Conservation (phyloP, 2,329 filamentous ascomycete genomes). For the Orbilia ellipsospora region DNA sequence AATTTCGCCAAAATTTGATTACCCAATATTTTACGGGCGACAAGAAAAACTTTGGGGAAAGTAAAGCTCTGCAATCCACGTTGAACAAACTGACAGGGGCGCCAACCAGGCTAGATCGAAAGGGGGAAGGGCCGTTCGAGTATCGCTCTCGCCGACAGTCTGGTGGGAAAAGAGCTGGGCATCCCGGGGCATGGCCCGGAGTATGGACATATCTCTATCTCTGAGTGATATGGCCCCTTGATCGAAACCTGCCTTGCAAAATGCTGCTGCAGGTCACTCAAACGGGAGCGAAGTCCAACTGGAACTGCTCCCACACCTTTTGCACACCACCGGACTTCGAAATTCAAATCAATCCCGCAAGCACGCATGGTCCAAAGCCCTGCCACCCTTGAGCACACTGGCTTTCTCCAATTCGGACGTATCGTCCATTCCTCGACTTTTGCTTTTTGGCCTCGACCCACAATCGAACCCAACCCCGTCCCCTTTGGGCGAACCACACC, state of each 20-base stretch:
- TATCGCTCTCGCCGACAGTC: constrained; percentile 49
- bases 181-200: constrained; percentile 42
- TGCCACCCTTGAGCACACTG: constrained; percentile 43
- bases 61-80: constrained; percentile 36
- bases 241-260: constrained; percentile 14
- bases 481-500: constrained; percentile 36
- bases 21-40: constrained; percentile 34
- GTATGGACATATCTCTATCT: not conserved
- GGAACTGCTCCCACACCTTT: constrained; percentile 15
- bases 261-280: constrained; percentile 25
- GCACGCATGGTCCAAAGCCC: constrained; percentile 44
- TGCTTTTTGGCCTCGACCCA: constrained; percentile 51
- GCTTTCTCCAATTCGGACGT: constrained; percentile 51
- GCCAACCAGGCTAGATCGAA: constrained; percentile 25
- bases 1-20: constrained; percentile 55
- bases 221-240: not conserved
- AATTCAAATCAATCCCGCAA: constrained; percentile 55
- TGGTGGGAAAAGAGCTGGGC: constrained; percentile 11
- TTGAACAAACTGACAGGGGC: constrained; percentile 40
- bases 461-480: constrained; percentile 29
- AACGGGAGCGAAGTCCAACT: constrained; percentile 38
- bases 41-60: constrained; percentile 9
- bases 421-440: constrained; percentile 33
- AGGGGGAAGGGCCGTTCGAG: constrained; percentile 45
- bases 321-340: constrained; percentile 16